Percentiles rank a stretch among this genome's conserved stretches.
phyloP scores from a whole-genome alignment of 768 basidiomycete genomes.

The Coprinopsis sp. region DNA sequence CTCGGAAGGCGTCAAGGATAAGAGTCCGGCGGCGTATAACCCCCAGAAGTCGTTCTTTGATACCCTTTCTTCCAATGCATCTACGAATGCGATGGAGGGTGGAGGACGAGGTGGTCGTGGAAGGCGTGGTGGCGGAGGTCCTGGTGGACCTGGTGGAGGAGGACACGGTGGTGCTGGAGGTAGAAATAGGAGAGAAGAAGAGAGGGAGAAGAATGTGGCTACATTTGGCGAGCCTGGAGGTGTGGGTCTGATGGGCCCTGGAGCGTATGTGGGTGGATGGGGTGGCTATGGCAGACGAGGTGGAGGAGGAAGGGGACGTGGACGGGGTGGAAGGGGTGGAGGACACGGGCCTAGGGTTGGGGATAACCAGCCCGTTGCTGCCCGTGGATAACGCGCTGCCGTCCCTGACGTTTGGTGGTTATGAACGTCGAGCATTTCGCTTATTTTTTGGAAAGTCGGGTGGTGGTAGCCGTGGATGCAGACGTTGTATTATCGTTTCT shows the following conservation, averaged over 20 bases:
- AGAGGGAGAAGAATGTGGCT: conserved; percentile 77
- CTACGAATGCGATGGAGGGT: conserved; percentile 32
- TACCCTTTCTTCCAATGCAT: conserved; percentile 44
- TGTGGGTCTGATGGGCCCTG: conserved; percentile 71
- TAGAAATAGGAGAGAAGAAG: conserved; percentile 73
- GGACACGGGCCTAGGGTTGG: conserved; percentile 2
- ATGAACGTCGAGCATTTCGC: too few relatives aligned
- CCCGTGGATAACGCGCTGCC: not conserved
- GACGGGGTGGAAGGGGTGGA: conserved; percentile 20
- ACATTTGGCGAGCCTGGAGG: conserved; percentile 87
- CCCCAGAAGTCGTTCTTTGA: conserved; percentile 82
- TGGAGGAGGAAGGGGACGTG: conserved; percentile 30
- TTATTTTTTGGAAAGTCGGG: too few relatives aligned
- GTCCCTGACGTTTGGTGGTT: too few relatives aligned
- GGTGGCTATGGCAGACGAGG: conserved; percentile 60
- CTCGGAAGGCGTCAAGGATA: conserved; percentile 25
- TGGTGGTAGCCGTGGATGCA: too few relatives aligned
- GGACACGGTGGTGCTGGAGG: conserved; percentile 46
- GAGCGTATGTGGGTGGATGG: conserved; percentile 76
- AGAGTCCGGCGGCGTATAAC: conserved; percentile 57
- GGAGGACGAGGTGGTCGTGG: conserved; percentile 26
- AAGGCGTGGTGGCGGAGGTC: conserved; percentile 25
- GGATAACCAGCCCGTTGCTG: not conserved
- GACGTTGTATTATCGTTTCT: too few relatives aligned
- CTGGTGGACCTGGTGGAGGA: conserved; percentile 35